Evolutionary conservation across 2,329 filamentous ascomycete species (phyloP), one percentile per base, ranked within the genome.

Genomic region (Orbilia ellipsospora): DNA sequence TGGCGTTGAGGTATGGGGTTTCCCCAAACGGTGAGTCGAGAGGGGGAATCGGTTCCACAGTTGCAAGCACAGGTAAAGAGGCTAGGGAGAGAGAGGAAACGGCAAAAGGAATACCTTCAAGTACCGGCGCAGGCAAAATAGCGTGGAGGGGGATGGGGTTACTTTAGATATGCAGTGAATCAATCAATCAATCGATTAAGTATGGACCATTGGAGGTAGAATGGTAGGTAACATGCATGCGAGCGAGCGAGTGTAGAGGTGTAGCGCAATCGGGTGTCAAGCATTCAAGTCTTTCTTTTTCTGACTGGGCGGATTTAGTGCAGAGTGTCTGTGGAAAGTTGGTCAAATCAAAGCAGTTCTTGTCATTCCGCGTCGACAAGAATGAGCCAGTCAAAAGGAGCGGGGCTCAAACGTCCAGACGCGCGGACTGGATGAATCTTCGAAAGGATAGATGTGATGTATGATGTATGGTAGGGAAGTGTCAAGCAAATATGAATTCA

Each of bases 21-120:
- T 63, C 72, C 72, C 72, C 64, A 75, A 75, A 68, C 40, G 40
- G 72, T 64, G 72, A 56, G 54, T 54, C 55, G 63, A 40, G 63
- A 42, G 72, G 16, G 16, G 13, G 15, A 12, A 4, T n/a, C 44
- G 16, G 64, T 59, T 64, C 69, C 69, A 75, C 59, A 48, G 26
- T 26, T 16, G 48, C 44, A 45, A 45, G 61, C 31, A 26, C 45
- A 20, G 65, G 55, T 40, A 61, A 48, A 57, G 44, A 28, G 20
- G 44, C 54, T 28, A 42, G 61, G 20, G 48, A 48, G 18, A 23
- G 57, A 42, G 8, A 36, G 31, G 15, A 65, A 40, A 73, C 20
- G 36, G 60, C 54, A 55, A 52, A 65, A 23, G 60, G 36, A 40
- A 59, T 65, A 65, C 23, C 40, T 23, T 26, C 45, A 48, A 40